These are phyloP conservation scores for Kazachstania martiniae DNA, from an alignment of 805 yeast species.

Conservation along the genomic window DNA sequence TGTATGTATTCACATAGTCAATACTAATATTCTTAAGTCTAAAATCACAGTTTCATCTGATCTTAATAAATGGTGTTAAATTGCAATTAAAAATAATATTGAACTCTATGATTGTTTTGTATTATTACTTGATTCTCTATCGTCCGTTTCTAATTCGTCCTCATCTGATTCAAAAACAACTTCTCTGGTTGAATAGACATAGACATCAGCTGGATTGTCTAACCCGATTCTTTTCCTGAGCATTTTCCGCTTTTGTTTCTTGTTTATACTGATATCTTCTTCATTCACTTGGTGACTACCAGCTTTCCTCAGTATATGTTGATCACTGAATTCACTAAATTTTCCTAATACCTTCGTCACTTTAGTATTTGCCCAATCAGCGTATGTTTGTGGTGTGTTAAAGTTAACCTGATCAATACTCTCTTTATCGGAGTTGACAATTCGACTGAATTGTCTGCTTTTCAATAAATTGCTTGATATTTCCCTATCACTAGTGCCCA, in stretches of 20 bases:
- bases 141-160: slow-evolving; percentile 1
- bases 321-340: slow-evolving; percentile 39
- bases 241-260: slow-evolving; percentile 13
- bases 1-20: no score
- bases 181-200: slow-evolving; percentile 34
- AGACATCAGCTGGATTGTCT: slow-evolving; percentile 28
- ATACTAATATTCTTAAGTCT: no score
- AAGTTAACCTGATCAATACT: slow-evolving; percentile 15
- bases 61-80: no score
- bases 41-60: no score
- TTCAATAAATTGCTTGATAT: not conserved
- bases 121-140: slow-evolving; percentile 1
- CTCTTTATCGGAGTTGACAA: slow-evolving; percentile 4
- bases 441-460: not conserved
- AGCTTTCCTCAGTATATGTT: slow-evolving; percentile 45
- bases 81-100: not conserved
- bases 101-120: not conserved
- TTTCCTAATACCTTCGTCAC: slow-evolving; percentile 28
- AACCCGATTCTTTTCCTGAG: slow-evolving; percentile 20
- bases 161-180: slow-evolving; percentile 27
- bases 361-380: slow-evolving; percentile 13
- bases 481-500: not conserved
- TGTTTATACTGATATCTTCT: slow-evolving; percentile 16
- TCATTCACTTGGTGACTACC: slow-evolving; percentile 41
- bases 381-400: slow-evolving; percentile 11